Evolutionary conservation across 768 basidiomycete genomes (phyloP), one percentile per base, ranked within the genome.

Genomic region (Tephrocybe rancida): DNA sequence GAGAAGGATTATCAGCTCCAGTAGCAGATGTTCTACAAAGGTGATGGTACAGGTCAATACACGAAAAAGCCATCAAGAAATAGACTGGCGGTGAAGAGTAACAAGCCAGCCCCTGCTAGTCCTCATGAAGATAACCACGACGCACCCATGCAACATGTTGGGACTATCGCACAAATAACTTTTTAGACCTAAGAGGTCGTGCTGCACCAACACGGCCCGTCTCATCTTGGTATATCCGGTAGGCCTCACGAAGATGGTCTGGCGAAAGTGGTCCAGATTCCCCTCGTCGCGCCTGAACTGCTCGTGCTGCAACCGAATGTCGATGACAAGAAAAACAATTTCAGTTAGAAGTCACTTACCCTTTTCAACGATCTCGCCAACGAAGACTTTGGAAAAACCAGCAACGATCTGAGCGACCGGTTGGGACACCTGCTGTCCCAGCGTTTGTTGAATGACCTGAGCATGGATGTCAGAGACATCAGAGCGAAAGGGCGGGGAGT

Each of bases 311-410:
- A 63, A 7, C 11, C 6, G 13, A 44, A 49, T 16, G 25, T 19
- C 9, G 35, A 29, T 50, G 25, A 58, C 4, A 9, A 21, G 30
- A 35, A 59, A 35, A 21, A 24, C n/a, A 50, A 32, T n/a, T 8
- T 10, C 26, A 42, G 30, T 27, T 41, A 50, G 3, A 42, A 18
- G 14, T 0, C 38, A 62, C 76, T 50, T 44, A 91, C 92, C 92
- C 72, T 88, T 90, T 65, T 95, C 93, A 16, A 95, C 82, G 5
- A 96, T 90, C 67, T 95, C 93, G 2, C 94, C 94, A 3, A 96
- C 92, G 55, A 95, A 96, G 0, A 96, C 92, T 64, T 95, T 96
- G 13, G 83, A 81, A 52, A 96, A 89, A 56, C 94, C 94, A 5
- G 92, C 92, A 2, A 95, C 88, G 39, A 95, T 84, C 57, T 94